phyloP scores from a whole-genome alignment of 2,329 filamentous ascomycete species.

The Kalmusia sp. region DNA sequence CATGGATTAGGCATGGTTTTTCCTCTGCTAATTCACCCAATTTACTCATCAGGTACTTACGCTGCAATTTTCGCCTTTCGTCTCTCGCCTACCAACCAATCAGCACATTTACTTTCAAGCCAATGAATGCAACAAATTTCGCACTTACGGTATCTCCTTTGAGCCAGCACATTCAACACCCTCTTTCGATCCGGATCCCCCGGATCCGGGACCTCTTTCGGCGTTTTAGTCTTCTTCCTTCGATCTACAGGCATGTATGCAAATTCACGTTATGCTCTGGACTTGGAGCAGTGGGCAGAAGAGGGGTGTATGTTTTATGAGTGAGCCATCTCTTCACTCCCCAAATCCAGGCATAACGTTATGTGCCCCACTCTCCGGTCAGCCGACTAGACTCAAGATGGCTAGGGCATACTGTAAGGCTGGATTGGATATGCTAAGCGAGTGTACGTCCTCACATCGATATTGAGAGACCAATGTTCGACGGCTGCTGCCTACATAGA shows the following conservation, averaged over 20 bases:
- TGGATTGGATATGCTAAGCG: no score
- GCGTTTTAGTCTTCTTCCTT: slow-evolving; percentile 28
- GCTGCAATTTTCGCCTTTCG: slow-evolving; percentile 32
- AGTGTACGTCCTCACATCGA: no score
- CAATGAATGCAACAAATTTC: background rate
- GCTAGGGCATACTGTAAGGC: no score
- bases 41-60: background rate
- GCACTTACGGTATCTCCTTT: slow-evolving; percentile 38
- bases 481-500: no score
- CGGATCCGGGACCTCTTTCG: slow-evolving; percentile 24
- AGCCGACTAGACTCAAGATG: no score
- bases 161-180: slow-evolving; percentile 39
- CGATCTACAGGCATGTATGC: slow-evolving; percentile 28
- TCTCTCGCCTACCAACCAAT: slow-evolving; percentile 27
- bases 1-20: no score
- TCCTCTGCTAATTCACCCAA: no score
- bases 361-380: no score
- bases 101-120: background rate
- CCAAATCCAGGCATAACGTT: no score
- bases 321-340: no score
- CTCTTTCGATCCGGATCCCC: slow-evolving; percentile 41
- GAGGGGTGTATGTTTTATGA: no score
- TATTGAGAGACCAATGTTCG: no score
- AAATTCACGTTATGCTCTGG: slow-evolving; percentile 16
- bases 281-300: background rate